Evolutionary conservation across 2,329 filamentous ascomycete genomes (phyloP), one percentile per base, ranked within the genome.

Genomic region (Stagonosporopsis tanaceti): DNA sequence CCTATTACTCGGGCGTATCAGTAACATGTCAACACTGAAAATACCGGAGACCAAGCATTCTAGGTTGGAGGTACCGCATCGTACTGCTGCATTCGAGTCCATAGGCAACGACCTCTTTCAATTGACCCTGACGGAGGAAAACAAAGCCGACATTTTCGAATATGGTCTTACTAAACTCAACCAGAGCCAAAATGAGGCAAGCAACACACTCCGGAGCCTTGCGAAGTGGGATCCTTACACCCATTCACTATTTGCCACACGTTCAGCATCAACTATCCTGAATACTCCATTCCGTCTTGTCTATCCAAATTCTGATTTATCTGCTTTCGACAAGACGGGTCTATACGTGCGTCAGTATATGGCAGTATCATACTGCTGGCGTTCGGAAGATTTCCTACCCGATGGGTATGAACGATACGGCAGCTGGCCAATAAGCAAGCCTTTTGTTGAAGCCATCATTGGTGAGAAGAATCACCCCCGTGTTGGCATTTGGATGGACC

Each of bases 401-500:
- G 12, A 55, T 17, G 45, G 41, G 1, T 62, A 58, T 39, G 30
- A 57, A 22, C 50, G 47, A 22, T 17, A 63, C 25, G 62, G 52
- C n/a, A 32, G 28, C 27, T 66, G 63, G 63, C 61, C 63, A 0
- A 53, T 64, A 7, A 64, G 62, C 45, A 64, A 59, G 12, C 51
- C 55, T 1, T 61, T 64, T 15, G 61, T 64, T 1, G 55, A 66
- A 1, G 63, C 62, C 1, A 64, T 64, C 3, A n/a, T 66, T n/a
- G 2, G 37, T 5, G 63, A 61, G 27, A 66, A 64, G 6, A 40
- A 51, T 5, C 53, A 63, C 30, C 55, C 53, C 14, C 53, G 64
- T 12, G 59, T 59, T 7, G 64, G 62, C 4, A 63, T 63, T 8
- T 66, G 62, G 64, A 62, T 66, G 17, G 64, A 66, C 24, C 62